A percentile compares a stretch with the other conserved stretches of the same genome.
phyloP scores from a whole-genome alignment of 805 yeast genomes.

The Clavispora vitiphila region DNA sequence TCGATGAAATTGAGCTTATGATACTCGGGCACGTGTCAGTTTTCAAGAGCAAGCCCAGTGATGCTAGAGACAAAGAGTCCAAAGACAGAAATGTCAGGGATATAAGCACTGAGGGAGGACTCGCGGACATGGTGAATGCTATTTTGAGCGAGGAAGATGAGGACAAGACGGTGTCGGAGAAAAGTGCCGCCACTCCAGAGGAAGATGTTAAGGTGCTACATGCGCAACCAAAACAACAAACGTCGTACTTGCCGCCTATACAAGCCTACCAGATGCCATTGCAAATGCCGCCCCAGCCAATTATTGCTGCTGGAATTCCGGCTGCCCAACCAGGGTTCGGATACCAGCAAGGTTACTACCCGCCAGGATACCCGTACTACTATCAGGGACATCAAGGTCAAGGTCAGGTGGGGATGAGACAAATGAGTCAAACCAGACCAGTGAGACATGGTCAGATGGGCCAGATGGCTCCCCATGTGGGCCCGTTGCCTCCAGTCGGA shows the following conservation, averaged over 20 bases:
- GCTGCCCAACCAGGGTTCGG: too few species aligned
- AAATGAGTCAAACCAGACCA: too few species aligned
- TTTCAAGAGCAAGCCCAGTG: conserved; percentile 7
- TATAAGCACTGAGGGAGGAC: conserved; percentile 6
- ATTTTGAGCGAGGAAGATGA: conserved; percentile 10
- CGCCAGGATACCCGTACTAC: background rate
- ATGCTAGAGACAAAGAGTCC: too few species aligned
- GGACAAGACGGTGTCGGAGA: background rate
- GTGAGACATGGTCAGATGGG: too few species aligned
- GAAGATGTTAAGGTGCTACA: background rate
- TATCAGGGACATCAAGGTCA: too few species aligned
- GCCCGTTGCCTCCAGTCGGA: too few species aligned
- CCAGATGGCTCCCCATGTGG: too few species aligned
- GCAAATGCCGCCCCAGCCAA: background rate
- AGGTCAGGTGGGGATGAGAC: too few species aligned
- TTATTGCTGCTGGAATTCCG: background rate
- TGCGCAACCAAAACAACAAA: background rate
- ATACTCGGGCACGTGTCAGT: conserved; percentile 31
- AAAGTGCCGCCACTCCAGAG: background rate
- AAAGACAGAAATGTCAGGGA: too few species aligned
- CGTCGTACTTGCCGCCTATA: background rate
- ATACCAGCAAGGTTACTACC: background rate
- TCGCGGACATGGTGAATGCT: conserved; percentile 13
- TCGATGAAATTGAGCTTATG: conserved; percentile 35
- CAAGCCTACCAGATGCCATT: background rate